A percentile compares a stretch with the other conserved stretches of the same genome.
phyloP scores from a whole-genome alignment of 2,329 filamentous ascomycete genomes.

The Alternaria infectoria region DNA sequence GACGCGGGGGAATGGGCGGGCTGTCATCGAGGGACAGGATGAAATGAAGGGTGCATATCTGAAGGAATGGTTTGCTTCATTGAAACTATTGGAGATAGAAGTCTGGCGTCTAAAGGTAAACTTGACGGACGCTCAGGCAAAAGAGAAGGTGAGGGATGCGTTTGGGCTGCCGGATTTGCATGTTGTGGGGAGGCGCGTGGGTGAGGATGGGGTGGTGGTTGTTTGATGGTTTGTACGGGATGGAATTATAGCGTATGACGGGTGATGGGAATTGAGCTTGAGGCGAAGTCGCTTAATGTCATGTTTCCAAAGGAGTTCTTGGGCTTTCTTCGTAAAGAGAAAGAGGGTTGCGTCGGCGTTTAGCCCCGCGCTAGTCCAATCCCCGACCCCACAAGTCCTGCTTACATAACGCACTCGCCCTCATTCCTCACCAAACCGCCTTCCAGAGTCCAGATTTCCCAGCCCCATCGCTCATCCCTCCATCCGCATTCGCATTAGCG shows the following conservation, averaged over 20 bases:
- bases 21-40: background rate
- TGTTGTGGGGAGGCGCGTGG: background rate
- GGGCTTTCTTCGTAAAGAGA: background rate
- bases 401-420: constrained; percentile 19
- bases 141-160: background rate
- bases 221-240: background rate
- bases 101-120: background rate
- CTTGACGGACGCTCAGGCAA: background rate
- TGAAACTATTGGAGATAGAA: background rate
- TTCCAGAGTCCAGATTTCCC: background rate
- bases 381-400: constrained; percentile 3
- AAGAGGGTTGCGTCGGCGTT: background rate
- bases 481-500: constrained; percentile 9
- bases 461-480: background rate
- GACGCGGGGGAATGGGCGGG: background rate
- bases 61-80: background rate
- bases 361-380: constrained; percentile 11
- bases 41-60: background rate
- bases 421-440: constrained; percentile 1
- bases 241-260: accelerated
- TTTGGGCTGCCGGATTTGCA: background rate
- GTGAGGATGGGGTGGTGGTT: background rate
- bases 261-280: background rate
- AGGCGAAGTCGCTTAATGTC: background rate
- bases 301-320: background rate